Percentiles rank a stretch among this genome's conserved stretches.
These are phyloP conservation scores for Sabuloglossum arenarium DNA, from an alignment of 495 filamentous ascomycete genomes.

Conservation along the genomic window DNA sequence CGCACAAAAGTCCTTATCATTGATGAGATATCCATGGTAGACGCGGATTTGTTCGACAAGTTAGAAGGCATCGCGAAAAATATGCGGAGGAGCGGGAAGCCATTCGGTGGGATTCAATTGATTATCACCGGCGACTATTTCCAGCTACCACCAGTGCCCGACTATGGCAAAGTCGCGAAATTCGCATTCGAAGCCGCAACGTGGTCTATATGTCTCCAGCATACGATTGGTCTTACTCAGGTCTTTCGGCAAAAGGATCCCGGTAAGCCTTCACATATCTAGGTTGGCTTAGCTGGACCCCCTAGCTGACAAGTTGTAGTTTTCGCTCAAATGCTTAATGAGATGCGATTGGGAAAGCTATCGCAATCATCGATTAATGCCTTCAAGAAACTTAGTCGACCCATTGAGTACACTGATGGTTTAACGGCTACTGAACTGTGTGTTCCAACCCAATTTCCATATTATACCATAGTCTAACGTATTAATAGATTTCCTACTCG, in stretches of 20 bases:
- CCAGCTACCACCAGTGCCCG: slow-evolving; percentile 85
- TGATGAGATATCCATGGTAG: slow-evolving; percentile 97
- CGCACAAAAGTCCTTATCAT: slow-evolving; percentile 70
- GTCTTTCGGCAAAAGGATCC: slow-evolving; percentile 94
- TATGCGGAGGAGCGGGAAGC: slow-evolving; percentile 65
- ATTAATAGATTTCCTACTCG: slow-evolving; percentile 64
- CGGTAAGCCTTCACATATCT: slow-evolving; percentile 22
- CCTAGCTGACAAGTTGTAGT: slow-evolving; percentile 19
- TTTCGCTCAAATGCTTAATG: slow-evolving; percentile 89
- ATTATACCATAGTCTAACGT: not conserved
- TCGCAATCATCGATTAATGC: slow-evolving; percentile 42
- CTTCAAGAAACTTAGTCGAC: slow-evolving; percentile 51
- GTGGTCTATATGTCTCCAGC: slow-evolving; percentile 81
- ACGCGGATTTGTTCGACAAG: slow-evolving; percentile 93
- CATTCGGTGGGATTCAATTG: slow-evolving; percentile 92
- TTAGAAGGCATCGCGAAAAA: slow-evolving; percentile 70
- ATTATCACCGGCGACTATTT: slow-evolving; percentile 97
- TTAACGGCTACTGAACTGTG: slow-evolving; percentile 81
- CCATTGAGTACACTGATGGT: slow-evolving; percentile 48
- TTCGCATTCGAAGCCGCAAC: slow-evolving; percentile 85
- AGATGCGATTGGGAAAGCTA: slow-evolving; percentile 80
- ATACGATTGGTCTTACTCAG: slow-evolving; percentile 87
- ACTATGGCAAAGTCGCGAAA: slow-evolving; percentile 47
- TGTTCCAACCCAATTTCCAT: slow-evolving; percentile 9
- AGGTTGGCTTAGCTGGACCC: not conserved